Evolutionary conservation across 306 rosid species (phyloP).

Genomic region (Cicer cuneatum): DNA sequence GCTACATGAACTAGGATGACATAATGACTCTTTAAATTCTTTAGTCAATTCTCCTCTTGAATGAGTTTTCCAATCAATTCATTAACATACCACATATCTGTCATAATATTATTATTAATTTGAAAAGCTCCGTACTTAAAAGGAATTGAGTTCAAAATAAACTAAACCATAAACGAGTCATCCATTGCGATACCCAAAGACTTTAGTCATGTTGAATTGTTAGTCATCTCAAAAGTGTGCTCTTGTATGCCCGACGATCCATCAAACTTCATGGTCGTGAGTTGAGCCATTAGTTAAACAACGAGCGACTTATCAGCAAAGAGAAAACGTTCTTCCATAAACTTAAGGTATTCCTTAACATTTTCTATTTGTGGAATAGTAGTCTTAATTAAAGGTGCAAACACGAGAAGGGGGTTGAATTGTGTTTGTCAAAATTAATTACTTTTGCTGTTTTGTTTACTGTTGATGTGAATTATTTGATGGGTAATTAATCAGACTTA

Average conservation of each 20-base stretch:
- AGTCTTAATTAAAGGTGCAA: no score
- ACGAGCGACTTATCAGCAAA: neutral
- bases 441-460: no score
- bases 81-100: neutral
- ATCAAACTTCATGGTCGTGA: no score
- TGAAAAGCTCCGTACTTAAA: neutral
- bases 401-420: no score
- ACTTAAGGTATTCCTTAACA: neutral
- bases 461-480: no score
- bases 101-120: neutral
- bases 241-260: no score
- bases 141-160: no score
- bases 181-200: neutral
- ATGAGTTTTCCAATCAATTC: constrained; percentile 2
- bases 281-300: no score
- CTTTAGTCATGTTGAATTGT: neutral
- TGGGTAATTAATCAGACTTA: no score
- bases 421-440: no score
- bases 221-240: no score
- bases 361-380: neutral
- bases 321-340: neutral
- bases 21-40: neutral
- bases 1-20: neutral
- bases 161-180: neutral
- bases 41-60: neutral